Evolutionary conservation across 1,139 yeast species (phyloP).

Genomic region (Lodderomyces elongisporus): DNA sequence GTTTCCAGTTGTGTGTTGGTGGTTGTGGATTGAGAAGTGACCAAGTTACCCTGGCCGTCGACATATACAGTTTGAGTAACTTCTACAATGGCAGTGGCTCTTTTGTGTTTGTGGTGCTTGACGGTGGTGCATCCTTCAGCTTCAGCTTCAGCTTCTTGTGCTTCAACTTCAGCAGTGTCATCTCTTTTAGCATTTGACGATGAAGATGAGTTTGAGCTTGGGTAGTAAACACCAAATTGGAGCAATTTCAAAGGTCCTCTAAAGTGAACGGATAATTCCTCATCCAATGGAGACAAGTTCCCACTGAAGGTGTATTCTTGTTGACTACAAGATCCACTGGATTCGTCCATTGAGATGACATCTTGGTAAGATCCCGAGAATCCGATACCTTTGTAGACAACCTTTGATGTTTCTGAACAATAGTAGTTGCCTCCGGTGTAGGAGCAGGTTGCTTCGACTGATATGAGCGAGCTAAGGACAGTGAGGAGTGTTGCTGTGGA

Average conservation of each 20-base stretch:
- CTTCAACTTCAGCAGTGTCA: slow-evolving; percentile 21
- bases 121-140: background rate
- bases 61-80: slow-evolving; percentile 73
- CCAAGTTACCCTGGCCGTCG: slow-evolving; percentile 49
- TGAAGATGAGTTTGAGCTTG: slow-evolving; percentile 29
- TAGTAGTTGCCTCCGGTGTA: slow-evolving; percentile 64
- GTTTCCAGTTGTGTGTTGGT: slow-evolving; percentile 12
- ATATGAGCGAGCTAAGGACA: slow-evolving; percentile 9
- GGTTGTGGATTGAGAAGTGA: slow-evolving; percentile 27
- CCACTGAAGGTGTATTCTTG: slow-evolving; percentile 50
- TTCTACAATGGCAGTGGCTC: slow-evolving; percentile 59
- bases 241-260: slow-evolving; percentile 68
- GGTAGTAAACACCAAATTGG: slow-evolving; percentile 62
- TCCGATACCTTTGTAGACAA: slow-evolving; percentile 65
- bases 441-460: slow-evolving; percentile 11
- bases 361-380: slow-evolving; percentile 60
- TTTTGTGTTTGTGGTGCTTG: slow-evolving; percentile 61
- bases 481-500: slow-evolving; percentile 12
- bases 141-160: slow-evolving; percentile 37
- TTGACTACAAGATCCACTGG: slow-evolving; percentile 50
- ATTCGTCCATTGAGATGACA: slow-evolving; percentile 49
- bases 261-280: slow-evolving; percentile 71
- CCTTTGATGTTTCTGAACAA: slow-evolving; percentile 65
- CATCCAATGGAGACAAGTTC: slow-evolving; percentile 60
- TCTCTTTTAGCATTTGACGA: slow-evolving; percentile 25